phyloP scores from a whole-genome alignment of 345 rosid species.

The Cochlearia excelsa region DNA sequence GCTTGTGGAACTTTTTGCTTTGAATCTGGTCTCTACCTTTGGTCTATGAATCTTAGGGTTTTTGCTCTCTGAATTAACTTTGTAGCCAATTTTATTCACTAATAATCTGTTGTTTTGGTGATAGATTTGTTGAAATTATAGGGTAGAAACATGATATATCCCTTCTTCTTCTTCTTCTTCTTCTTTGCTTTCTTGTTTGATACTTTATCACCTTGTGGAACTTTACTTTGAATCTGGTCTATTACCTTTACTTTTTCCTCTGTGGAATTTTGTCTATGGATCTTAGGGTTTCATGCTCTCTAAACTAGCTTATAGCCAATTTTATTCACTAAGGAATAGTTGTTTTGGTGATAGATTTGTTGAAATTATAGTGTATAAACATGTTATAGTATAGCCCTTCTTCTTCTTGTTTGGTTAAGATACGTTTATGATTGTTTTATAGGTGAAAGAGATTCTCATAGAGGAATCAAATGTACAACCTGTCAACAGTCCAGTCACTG shows the following conservation, averaged over 20 bases:
- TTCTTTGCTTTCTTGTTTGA: no score
- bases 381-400: not conserved
- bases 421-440: slow-evolving; percentile 15
- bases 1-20: slow-evolving; percentile 19
- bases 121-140: no score
- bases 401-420: not conserved
- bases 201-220: no score
- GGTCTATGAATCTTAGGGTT: slow-evolving; percentile 14
- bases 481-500: slow-evolving; percentile 98
- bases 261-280: not conserved
- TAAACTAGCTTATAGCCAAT: not conserved
- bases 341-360: no score
- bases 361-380: not conserved
- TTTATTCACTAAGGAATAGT: not conserved
- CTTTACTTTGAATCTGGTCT: no score
- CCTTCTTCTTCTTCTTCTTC: no score
- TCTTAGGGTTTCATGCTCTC: slow-evolving; percentile 21
- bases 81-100: not conserved
- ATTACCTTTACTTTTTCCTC: no score
- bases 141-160: no score
- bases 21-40: slow-evolving; percentile 19
- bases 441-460: slow-evolving; percentile 95
- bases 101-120: no score
- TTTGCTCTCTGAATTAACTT: not conserved
- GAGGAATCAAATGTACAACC: slow-evolving; percentile 99